Conservation (phyloP, 768 basidiomycete species). For the Mycena albidolilacea region DNA sequence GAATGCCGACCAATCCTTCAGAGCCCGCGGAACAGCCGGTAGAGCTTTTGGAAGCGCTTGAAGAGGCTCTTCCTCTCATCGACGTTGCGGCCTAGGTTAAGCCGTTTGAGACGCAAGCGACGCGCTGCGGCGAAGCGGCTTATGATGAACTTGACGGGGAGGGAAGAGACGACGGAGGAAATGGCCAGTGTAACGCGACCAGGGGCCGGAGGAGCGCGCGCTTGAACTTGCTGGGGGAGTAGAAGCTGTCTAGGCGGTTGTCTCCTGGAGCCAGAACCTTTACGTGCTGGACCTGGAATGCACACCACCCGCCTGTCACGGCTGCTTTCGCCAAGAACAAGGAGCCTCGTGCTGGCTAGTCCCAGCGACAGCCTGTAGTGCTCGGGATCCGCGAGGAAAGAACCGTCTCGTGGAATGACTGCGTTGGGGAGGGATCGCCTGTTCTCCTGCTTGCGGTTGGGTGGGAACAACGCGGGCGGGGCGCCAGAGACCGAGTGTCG, state of each 20-base stretch:
- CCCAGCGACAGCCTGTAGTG: constrained; percentile 5
- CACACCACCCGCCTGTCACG: not conserved
- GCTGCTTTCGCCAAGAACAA: not conserved
- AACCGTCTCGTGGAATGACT: constrained; percentile 9
- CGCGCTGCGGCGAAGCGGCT: not conserved
- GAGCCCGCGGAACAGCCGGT: constrained; percentile 18
- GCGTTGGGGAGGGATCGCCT: constrained; percentile 30
- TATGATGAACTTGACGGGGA: constrained; percentile 4
- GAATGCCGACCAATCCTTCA: not conserved
- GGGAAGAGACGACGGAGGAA: constrained; percentile 16
- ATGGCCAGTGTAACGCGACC: constrained; percentile 11
- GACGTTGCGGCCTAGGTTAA: constrained; percentile 12
- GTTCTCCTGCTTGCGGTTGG: constrained; percentile 21
- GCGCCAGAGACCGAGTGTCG: constrained; percentile 24
- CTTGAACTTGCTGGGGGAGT: constrained; percentile 28
- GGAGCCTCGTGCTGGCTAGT: not conserved
- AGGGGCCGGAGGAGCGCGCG: constrained; percentile 6
- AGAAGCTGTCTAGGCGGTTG: constrained; percentile 32
- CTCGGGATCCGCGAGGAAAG: not conserved
- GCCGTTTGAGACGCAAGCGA: constrained; percentile 16
- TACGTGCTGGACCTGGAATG: not conserved
- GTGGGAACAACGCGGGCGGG: not conserved
- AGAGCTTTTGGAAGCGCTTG: not conserved
- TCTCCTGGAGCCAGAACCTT: constrained; percentile 8
- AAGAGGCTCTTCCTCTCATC: not conserved